These are phyloP conservation scores for Naganishia kalamii DNA, from an alignment of 768 basidiomycete species.

Conservation along the genomic window DNA sequence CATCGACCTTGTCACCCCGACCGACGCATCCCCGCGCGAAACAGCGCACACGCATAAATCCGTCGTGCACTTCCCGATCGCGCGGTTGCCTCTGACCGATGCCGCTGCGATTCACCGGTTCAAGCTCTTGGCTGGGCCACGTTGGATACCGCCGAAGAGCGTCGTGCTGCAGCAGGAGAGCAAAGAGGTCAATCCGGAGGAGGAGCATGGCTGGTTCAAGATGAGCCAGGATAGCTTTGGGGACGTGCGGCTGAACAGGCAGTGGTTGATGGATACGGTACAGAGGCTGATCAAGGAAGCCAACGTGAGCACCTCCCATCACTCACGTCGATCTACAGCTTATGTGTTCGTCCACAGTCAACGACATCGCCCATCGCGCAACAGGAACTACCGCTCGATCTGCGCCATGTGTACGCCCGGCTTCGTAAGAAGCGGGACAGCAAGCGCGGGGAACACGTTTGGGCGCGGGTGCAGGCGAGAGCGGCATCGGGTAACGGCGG, in stretches of 20 bases:
- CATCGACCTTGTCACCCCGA: slow-evolving; percentile 57
- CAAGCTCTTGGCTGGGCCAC: slow-evolving; percentile 77
- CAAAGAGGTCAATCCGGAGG: slow-evolving; percentile 26
- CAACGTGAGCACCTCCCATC: slow-evolving; percentile 58
- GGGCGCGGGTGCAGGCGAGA: slow-evolving; percentile 49
- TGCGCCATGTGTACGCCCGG: slow-evolving; percentile 69
- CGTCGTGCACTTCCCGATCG: slow-evolving; percentile 48
- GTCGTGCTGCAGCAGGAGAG: slow-evolving; percentile 52
- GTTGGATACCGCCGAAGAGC: slow-evolving; percentile 74
- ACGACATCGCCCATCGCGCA: slow-evolving; percentile 50
- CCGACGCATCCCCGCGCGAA: slow-evolving; percentile 5
- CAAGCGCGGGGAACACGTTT: slow-evolving; percentile 48
- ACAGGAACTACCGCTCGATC: slow-evolving; percentile 66
- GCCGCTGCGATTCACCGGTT: slow-evolving; percentile 71
- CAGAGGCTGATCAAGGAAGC: slow-evolving; percentile 72
- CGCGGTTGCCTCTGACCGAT: slow-evolving; percentile 61
- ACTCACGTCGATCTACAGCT: slow-evolving; percentile 1
- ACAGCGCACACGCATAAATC: slow-evolving; percentile 17
- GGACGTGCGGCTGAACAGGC: slow-evolving; percentile 76
- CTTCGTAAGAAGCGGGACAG: slow-evolving; percentile 66
- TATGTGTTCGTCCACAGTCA: slow-evolving; percentile 21
- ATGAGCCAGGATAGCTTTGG: slow-evolving; percentile 85
- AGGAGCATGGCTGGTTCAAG: slow-evolving; percentile 73
- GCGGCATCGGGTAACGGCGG: slow-evolving; percentile 55
- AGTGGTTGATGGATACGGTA: slow-evolving; percentile 84